Percentiles rank a stretch among this genome's conserved stretches.
phyloP scores from a whole-genome alignment of 1,284 basidiomycete genomes.

The Tylopilus sp. region DNA sequence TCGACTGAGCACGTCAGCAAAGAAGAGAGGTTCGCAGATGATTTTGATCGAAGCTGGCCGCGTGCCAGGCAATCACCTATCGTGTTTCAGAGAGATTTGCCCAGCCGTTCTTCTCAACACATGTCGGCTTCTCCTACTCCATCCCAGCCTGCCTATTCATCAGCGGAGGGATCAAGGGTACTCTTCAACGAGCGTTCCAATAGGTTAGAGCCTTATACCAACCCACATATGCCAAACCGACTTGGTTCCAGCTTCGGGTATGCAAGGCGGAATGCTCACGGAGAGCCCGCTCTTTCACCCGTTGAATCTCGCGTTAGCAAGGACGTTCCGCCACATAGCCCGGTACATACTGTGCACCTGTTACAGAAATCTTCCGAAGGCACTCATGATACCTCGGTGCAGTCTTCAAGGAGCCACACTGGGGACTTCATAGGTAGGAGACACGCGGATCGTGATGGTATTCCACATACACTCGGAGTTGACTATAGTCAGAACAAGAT shows the following conservation, averaged over 20 bases:
- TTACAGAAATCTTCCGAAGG: constrained; percentile 45
- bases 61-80: constrained; percentile 52
- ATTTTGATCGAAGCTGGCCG: constrained; percentile 93
- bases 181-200: constrained; percentile 92
- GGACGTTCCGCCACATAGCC: constrained; percentile 45
- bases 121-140: constrained; percentile 36
- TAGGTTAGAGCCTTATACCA: constrained; percentile 73
- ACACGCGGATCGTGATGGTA: constrained; percentile 21
- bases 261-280: constrained; percentile 45
- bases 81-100: constrained; percentile 43
- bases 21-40: constrained; percentile 80
- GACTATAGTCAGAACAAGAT: constrained; percentile 23
- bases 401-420: constrained; percentile 19
- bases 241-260: constrained; percentile 34
- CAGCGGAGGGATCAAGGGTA: constrained; percentile 58
- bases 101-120: constrained; percentile 37
- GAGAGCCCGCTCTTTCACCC: constrained; percentile 44
- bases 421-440: constrained; percentile 23
- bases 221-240: constrained; percentile 37
- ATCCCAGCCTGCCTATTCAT: constrained; percentile 46
- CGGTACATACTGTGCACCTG: constrained; percentile 44
- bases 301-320: constrained; percentile 46
- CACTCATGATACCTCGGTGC: constrained; percentile 14
- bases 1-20: constrained; percentile 49
- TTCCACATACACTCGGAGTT: constrained; percentile 5